Percentiles rank a stretch among this genome's conserved stretches.
Conservation (phyloP, 495 filamentous ascomycete species). For the Pseudomonodictys pantanalensis region DNA sequence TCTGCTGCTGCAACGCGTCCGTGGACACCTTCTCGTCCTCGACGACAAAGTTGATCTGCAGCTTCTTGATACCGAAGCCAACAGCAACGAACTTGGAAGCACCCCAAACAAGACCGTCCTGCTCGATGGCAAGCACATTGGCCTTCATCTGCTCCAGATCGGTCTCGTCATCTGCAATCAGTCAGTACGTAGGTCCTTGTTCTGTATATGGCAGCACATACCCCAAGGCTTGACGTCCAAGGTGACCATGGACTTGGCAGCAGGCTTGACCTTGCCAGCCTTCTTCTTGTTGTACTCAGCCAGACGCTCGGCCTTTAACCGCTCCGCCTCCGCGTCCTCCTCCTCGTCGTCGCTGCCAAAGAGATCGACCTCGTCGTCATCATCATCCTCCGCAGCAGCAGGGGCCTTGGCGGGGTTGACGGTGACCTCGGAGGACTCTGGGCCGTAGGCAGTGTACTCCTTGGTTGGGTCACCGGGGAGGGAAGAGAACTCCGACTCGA, state of each 20-base stretch:
- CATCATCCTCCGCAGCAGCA: conserved; percentile 61
- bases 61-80: conserved; percentile 98
- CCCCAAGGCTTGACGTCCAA: conserved; percentile 99
- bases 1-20: conserved; percentile 81
- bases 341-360: conserved; percentile 90
- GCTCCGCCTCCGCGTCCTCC: conserved; percentile 82
- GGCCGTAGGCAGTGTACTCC: conserved; percentile 85
- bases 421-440: conserved; percentile 70
- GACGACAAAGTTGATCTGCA: conserved; percentile 96
- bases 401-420: conserved; percentile 82
- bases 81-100: conserved; percentile 83
- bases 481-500: conserved; percentile 83
- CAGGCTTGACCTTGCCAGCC: conserved; percentile 82
- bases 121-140: conserved; percentile 79
- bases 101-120: conserved; percentile 96
- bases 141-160: conserved; percentile 78
- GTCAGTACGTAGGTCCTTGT: background rate
- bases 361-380: conserved; percentile 83
- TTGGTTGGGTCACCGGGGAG: conserved; percentile 89
- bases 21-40: conserved; percentile 95
- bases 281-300: conserved; percentile 97
- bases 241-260: conserved; percentile 93
- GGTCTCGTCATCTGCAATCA: conserved; percentile 78
- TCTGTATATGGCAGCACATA: conserved; percentile 50
- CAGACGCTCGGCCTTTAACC: conserved; percentile 79